Conservation (phyloP, 2,329 filamentous ascomycete species). For the Colletotrichum eremochloae region DNA sequence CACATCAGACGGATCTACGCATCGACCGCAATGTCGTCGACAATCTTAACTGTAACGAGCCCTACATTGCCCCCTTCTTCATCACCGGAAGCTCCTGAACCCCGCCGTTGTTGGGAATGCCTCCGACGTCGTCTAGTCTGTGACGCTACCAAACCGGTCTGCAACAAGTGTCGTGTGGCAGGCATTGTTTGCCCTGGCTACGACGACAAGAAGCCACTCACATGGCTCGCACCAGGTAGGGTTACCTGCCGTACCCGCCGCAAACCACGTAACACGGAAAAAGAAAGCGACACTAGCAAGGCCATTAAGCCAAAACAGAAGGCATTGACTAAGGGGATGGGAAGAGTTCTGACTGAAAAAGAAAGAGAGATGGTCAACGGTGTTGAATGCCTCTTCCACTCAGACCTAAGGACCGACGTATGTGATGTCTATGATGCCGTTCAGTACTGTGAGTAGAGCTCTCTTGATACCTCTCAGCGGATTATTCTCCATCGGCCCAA, state of each 20-base stretch:
- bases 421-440: slow-evolving; percentile 39
- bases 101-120: slow-evolving; percentile 58
- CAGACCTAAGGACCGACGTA: slow-evolving; percentile 32
- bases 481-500: background rate
- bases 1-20: slow-evolving; percentile 5
- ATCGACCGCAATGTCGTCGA: background rate
- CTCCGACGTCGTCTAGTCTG: slow-evolving; percentile 56
- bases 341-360: background rate
- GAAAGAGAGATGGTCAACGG: background rate
- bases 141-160: slow-evolving; percentile 53
- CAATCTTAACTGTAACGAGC: background rate
- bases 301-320: background rate
- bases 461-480: background rate
- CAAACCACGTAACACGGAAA: background rate
- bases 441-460: slow-evolving; percentile 39
- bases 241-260: slow-evolving; percentile 49
- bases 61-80: background rate
- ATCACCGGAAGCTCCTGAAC: slow-evolving; percentile 8
- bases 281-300: background rate
- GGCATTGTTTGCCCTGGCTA: slow-evolving; percentile 57
- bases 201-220: slow-evolving; percentile 53
- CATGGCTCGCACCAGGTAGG: slow-evolving; percentile 55
- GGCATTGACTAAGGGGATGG: background rate
- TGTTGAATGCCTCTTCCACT: slow-evolving; percentile 17
- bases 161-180: slow-evolving; percentile 52